Conservation (phyloP, 352 stramenopile genomes). For the Pythium phragmitis region DNA sequence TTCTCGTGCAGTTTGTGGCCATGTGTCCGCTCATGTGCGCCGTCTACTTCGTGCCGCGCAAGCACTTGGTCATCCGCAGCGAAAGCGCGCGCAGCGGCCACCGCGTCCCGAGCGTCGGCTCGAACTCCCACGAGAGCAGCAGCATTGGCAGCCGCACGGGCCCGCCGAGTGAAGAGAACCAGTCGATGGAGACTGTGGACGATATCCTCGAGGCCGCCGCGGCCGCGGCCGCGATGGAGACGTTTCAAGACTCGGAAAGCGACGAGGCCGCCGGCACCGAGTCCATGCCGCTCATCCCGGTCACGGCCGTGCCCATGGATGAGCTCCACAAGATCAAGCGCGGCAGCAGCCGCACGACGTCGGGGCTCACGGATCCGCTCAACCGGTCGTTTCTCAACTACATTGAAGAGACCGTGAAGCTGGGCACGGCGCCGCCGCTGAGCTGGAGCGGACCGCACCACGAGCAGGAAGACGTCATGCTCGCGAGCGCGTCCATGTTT, state of each 20-base stretch:
- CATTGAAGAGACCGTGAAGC: slow-evolving; percentile 38
- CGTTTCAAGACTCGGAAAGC: slow-evolving; percentile 18
- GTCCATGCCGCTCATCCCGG: slow-evolving; percentile 17
- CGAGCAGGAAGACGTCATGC: slow-evolving; percentile 73
- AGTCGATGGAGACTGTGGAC: slow-evolving; percentile 36
- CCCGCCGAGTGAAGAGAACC: slow-evolving; percentile 38
- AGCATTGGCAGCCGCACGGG: slow-evolving; percentile 26
- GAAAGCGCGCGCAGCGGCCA: slow-evolving; percentile 47
- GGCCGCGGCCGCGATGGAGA: slow-evolving; percentile 11
- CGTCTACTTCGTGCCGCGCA: slow-evolving; percentile 82
- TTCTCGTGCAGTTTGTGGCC: slow-evolving; percentile 75
- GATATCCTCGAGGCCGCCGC: slow-evolving; percentile 25
- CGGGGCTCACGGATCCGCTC: slow-evolving; percentile 10
- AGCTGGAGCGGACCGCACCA: slow-evolving; percentile 57
- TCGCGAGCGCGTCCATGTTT: slow-evolving; percentile 73
- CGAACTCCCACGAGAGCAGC: slow-evolving; percentile 47
- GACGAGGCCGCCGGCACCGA: slow-evolving; percentile 14
- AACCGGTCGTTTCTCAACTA: slow-evolving; percentile 36
- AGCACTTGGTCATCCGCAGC: slow-evolving; percentile 72
- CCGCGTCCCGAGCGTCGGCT: slow-evolving; percentile 29
- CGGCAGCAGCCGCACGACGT: slow-evolving; percentile 16
- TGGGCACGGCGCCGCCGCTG: slow-evolving; percentile 44
- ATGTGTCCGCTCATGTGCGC: slow-evolving; percentile 74
- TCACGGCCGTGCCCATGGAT: slow-evolving; percentile 1
- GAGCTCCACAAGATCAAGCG: slow-evolving; percentile 14